A percentile compares a stretch with the other conserved stretches of the same genome.
Evolutionary conservation across 805 yeast species (phyloP).

Genomic region (Pichia thaimueangensis): DNA sequence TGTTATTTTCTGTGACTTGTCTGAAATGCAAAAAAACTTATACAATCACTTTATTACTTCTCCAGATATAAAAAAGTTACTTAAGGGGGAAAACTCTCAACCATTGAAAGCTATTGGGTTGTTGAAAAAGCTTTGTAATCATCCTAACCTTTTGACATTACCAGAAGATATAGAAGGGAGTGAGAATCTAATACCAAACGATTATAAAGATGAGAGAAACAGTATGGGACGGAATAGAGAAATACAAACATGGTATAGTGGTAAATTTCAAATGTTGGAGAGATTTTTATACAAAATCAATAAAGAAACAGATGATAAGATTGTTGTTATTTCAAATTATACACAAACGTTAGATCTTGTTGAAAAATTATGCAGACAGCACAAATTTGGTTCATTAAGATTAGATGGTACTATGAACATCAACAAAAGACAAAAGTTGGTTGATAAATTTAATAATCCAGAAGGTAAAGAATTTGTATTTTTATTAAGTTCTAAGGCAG

Average conservation of each 20-base stretch:
- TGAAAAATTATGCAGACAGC: conserved; percentile 74
- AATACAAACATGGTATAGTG: conserved; percentile 75
- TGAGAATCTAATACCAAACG: conserved; percentile 63
- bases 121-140: conserved; percentile 86
- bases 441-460: conserved; percentile 84
- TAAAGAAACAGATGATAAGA: conserved; percentile 84
- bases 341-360: conserved; percentile 91
- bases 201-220: conserved; percentile 45
- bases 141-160: conserved; percentile 77
- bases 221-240: conserved; percentile 56
- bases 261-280: conserved; percentile 79
- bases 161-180: conserved; percentile 75
- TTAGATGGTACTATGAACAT: conserved; percentile 92
- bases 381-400: conserved; percentile 70
- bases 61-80: conserved; percentile 62
- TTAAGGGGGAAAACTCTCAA: conserved; percentile 68
- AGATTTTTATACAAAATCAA: conserved; percentile 75
- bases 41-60: conserved; percentile 74
- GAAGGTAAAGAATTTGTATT: conserved; percentile 83
- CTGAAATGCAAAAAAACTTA: conserved; percentile 66
- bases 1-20: conserved; percentile 83
- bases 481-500: conserved; percentile 89
- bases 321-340: conserved; percentile 89
- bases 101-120: conserved; percentile 86
- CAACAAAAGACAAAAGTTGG: conserved; percentile 86